Evolutionary conservation across 768 basidiomycete genomes (phyloP), one percentile per base, ranked within the genome.

Genomic region (Mycena rebaudengoi): DNA sequence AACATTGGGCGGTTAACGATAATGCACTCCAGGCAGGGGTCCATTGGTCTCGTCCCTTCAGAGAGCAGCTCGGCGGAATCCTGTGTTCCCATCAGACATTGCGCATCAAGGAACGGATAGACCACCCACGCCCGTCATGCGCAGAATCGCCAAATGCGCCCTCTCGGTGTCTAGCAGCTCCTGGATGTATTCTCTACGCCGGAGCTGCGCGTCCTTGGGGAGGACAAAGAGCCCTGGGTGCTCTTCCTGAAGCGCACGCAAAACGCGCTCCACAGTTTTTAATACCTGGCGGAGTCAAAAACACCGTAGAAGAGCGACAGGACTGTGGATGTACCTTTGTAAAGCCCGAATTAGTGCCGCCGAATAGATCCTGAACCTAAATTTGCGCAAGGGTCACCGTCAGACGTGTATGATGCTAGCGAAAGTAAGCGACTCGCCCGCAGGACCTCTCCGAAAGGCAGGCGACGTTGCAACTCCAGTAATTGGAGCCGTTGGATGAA

Each of bases 391-490:
- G n/a, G 28, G 12, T 20, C 26, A 16, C 13, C n/a, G n/a, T n/a
- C n/a, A 7, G 16, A 5, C 14, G 29, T 7, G 13, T 8, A 14
- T 7, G 2, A 6, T 13, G 3, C 1, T n/a, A 32, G n/a, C n/a
- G n/a, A 2, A 48, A 4, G 7, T 13, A 20, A 5, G 21, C 5
- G 12, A 44, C 65, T 8, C 23, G 53, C 66, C 53, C 75, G 71
- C 51, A 82, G 39, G n/a, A 80, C 79, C 66, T 82, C 81, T 54
- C 80, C 80, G 61, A 74, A 81, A 4, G 75, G 68, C 6, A 81
- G 41, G 32, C 65, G 60, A 8, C 75, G 72, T 52, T 80, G 78
- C 21, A 72, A 45, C 60, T 81, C 78, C 16, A 81, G 62, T 14
- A 74, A 43, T 49, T 77, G 74, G 3, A 80, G 72, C 25, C 78